Evolutionary conservation across 495 filamentous ascomycete genomes (phyloP).

Genomic region (Cercophora scortea): DNA sequence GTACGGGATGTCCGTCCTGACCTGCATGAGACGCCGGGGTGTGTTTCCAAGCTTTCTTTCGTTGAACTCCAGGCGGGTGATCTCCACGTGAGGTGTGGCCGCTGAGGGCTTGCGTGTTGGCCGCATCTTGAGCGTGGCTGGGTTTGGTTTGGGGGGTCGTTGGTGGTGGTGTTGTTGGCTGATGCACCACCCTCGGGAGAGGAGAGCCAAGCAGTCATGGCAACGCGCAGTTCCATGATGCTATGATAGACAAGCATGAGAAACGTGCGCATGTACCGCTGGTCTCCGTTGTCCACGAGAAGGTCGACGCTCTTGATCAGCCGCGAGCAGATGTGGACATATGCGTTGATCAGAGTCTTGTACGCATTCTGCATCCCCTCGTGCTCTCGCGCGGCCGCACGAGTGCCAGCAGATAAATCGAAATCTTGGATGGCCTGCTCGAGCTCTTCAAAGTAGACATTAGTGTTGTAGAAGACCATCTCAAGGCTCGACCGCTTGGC

Average conservation of each 20-base stretch:
- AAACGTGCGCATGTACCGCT: slow-evolving; percentile 66
- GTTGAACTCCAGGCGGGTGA: neutral
- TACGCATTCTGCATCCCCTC: slow-evolving; percentile 54
- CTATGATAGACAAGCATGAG: slow-evolving; percentile 72
- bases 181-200: no score
- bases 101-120: neutral
- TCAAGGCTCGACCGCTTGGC: slow-evolving; percentile 63
- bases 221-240: slow-evolving; percentile 59
- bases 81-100: neutral
- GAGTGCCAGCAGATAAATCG: slow-evolving; percentile 42
- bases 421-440: slow-evolving; percentile 62
- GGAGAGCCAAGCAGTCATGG: slow-evolving; percentile 13
- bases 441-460: slow-evolving; percentile 60
- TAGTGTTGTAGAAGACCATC: slow-evolving; percentile 66
- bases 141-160: no score
- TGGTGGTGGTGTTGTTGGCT: no score
- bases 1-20: slow-evolving; percentile 18
- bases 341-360: slow-evolving; percentile 61
- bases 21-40: slow-evolving; percentile 12
- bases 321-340: slow-evolving; percentile 61
- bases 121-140: neutral
- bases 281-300: slow-evolving; percentile 63
- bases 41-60: neutral
- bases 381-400: slow-evolving; percentile 44
- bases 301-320: slow-evolving; percentile 57